phyloP scores from a whole-genome alignment of 257 asterid species.

The Lavandula angustifolia region DNA sequence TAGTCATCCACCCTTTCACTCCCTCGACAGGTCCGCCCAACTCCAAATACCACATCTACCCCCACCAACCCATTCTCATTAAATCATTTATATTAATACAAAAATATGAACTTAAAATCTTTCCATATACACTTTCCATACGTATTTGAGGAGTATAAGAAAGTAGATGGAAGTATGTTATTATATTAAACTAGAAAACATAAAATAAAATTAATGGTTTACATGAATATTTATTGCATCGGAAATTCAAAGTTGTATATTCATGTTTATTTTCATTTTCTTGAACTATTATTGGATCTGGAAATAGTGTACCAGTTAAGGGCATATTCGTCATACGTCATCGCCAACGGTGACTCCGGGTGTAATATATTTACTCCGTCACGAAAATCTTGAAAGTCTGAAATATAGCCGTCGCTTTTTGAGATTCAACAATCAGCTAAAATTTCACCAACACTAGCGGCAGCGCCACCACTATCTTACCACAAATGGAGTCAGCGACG shows the following conservation, averaged over 20 bases:
- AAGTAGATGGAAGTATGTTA: too few relatives aligned
- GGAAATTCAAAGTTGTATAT: too few relatives aligned
- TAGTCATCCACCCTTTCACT: conserved; percentile 45
- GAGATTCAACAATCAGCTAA: neutral
- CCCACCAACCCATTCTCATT: neutral
- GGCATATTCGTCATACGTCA: conserved; percentile 25
- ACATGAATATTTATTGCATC: too few relatives aligned
- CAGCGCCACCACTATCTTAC: conserved; percentile 1
- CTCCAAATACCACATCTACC: neutral
- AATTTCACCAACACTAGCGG: neutral
- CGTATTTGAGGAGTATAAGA: too few relatives aligned
- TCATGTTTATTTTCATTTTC: too few relatives aligned
- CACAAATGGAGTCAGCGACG: conserved; percentile 44
- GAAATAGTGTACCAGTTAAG: neutral
- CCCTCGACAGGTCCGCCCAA: conserved; percentile 72
- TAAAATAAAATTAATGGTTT: too few relatives aligned
- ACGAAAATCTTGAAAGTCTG: conserved; percentile 1
- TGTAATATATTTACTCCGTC: conserved; percentile 17
- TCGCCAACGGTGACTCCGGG: neutral
- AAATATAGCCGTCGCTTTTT: conserved; percentile 18
- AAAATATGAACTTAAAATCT: too few relatives aligned
- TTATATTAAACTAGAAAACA: too few relatives aligned
- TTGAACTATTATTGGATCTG: too few relatives aligned
- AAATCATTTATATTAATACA: too few relatives aligned
- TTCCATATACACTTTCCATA: too few relatives aligned